Evolutionary conservation across 768 basidiomycete species (phyloP).

Genomic region (Kwoniella pini): DNA sequence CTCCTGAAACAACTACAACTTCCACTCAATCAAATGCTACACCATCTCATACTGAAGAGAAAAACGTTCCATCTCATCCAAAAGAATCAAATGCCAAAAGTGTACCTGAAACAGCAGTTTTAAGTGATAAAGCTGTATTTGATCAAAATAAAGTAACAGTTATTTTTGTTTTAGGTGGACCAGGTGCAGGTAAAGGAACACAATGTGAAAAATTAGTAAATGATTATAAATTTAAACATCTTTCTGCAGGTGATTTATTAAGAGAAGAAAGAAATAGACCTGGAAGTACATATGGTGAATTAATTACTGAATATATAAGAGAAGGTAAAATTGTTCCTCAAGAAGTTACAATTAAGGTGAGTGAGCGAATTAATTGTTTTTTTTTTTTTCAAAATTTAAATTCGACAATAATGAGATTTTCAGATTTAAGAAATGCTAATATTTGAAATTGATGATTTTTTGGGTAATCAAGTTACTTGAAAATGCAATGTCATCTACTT

Average conservation of each 20-base stretch:
- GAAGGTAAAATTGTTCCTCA: constrained; percentile 94
- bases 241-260: constrained; percentile 96
- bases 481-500: constrained; percentile 76
- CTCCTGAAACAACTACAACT: background rate
- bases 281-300: constrained; percentile 74
- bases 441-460: too few relatives aligned
- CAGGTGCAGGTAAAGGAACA: constrained; percentile 96
- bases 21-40: background rate
- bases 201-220: constrained; percentile 83
- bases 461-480: constrained; percentile 90
- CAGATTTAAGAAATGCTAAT: too few relatives aligned
- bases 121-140: constrained; percentile 60
- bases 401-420: too few relatives aligned
- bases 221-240: constrained; percentile 84
- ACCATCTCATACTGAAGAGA: background rate
- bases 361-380: background rate
- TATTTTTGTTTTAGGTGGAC: constrained; percentile 93
- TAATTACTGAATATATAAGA: constrained; percentile 84
- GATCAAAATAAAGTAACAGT: constrained; percentile 75
- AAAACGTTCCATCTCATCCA: constrained; percentile 10
- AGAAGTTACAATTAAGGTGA: constrained; percentile 82
- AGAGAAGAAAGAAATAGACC: constrained; percentile 89
- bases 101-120: constrained; percentile 8
- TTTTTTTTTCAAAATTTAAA: background rate
- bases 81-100: constrained; percentile 2